Base-by-base conservation (phyloP, 176 grass and related monocot genomes). In the Aegilops speltoides region DNA sequence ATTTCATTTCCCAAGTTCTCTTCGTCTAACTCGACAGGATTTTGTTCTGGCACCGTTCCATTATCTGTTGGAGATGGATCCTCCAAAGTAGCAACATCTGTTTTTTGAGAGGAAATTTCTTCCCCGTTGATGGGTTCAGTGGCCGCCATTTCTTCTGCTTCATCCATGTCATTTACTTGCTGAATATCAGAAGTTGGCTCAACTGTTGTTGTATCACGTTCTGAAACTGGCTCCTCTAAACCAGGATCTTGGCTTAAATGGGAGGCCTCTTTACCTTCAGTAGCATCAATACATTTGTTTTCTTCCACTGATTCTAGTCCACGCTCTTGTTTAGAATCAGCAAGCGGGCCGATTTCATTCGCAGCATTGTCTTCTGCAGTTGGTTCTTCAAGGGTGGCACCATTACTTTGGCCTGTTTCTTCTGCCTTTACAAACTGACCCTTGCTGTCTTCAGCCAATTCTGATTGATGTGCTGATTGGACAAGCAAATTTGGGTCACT, bases 151-250 rank as follows among this genome's bases (percentile, higher is more conserved):
- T 84, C 75, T 67, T 80, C 26, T 14, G 15, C 25, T 74, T 8
- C 32, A 28, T 87, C 85, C 14, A 74, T 74, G 60, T 75, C 80
- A 66, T 84, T 31, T 34, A 61, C 59, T 79, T 84, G 57, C 43
- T 90, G 45, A 75, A 82, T 86, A 63, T 79, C 59, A 32, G 37
- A 79, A 17, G 31, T 83, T 24, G 45, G 41, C 46, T 90, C 84
- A 46, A 0, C 41, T 73, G 64, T 57, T 90, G 56, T 19, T 79
- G 59, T 56, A 74, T 67, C 66, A 79, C 17, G 63, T 64, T 87
- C 84, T 87, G 89, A 73, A 90, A 16, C 56, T 83, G 9, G 32
- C 77, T 83, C 77, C 25, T 73, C 80, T 66, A 73, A 66, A 79
- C 73, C 19, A 79, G 63, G 57, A 65, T n/a, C 4, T 36, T 79